phyloP scores from a whole-genome alignment of 2,329 filamentous ascomycete genomes.

The Arthroderma sp. region DNA sequence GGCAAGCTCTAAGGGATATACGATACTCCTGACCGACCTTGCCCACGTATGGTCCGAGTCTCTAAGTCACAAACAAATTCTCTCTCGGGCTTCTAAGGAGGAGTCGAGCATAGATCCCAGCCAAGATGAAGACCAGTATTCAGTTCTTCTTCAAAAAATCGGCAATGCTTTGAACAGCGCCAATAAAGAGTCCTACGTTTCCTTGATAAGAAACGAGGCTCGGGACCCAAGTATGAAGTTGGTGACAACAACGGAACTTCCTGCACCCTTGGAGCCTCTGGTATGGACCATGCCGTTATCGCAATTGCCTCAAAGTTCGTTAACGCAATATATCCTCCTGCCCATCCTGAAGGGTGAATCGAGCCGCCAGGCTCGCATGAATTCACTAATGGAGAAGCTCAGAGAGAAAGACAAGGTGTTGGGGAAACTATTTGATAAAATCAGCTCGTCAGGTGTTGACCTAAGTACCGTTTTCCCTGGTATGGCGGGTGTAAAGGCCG shows the following conservation, averaged over 20 bases:
- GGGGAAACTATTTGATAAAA: slow-evolving; percentile 44
- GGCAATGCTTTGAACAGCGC: slow-evolving; percentile 31
- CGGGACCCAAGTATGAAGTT: slow-evolving; percentile 30
- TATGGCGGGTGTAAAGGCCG: slow-evolving; percentile 33
- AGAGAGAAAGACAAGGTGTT: slow-evolving; percentile 48
- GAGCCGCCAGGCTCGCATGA: slow-evolving; percentile 35
- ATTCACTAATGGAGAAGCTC: slow-evolving; percentile 37
- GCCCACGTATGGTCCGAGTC: slow-evolving; percentile 44
- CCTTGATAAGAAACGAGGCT: slow-evolving; percentile 17
- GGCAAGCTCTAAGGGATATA: slow-evolving; percentile 31
- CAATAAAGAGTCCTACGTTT: slow-evolving; percentile 18
- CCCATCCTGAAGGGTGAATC: slow-evolving; percentile 40
- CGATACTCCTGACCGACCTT: slow-evolving; percentile 45
- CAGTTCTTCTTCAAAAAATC: slow-evolving; percentile 44
- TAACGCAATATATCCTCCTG: slow-evolving; percentile 39
- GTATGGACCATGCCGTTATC: slow-evolving; percentile 39
- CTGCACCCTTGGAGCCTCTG: slow-evolving; percentile 40
- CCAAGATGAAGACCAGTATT: slow-evolving; percentile 42
- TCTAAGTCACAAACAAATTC: slow-evolving; percentile 33
- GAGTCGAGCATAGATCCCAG: slow-evolving; percentile 48
- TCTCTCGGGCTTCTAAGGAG: slow-evolving; percentile 35
- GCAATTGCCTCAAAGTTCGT: slow-evolving; percentile 25
- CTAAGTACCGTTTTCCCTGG: slow-evolving; percentile 45
- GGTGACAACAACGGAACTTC: slow-evolving; percentile 36
- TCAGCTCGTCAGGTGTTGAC: slow-evolving; percentile 44